Evolutionary conservation across 1,139 yeast genomes (phyloP).

Genomic region (Yamadazyma sp.): DNA sequence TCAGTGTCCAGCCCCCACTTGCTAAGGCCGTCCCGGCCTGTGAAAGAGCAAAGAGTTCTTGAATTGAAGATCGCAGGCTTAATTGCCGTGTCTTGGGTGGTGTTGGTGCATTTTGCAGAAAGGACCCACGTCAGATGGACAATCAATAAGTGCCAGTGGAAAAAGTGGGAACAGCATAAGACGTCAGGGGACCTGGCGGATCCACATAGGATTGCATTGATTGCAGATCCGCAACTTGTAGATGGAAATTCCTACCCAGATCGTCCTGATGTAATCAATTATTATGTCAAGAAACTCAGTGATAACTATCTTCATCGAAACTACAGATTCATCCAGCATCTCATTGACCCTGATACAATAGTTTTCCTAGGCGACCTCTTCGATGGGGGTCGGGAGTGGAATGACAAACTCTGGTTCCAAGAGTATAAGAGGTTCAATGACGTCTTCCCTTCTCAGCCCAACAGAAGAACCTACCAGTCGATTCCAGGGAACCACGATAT

Average conservation of each 20-base stretch:
- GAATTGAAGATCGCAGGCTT: slow-evolving; percentile 2
- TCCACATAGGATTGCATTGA: slow-evolving; percentile 65
- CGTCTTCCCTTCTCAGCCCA: slow-evolving; percentile 55
- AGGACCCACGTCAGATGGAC: slow-evolving; percentile 51
- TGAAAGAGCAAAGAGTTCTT: neutral
- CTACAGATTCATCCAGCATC: slow-evolving; percentile 59
- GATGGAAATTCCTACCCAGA: slow-evolving; percentile 74
- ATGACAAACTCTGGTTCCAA: slow-evolving; percentile 56
- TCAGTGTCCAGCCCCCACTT: neutral
- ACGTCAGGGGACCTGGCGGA: slow-evolving; percentile 14
- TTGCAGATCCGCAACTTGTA: slow-evolving; percentile 93
- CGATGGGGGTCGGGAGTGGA: slow-evolving; percentile 95
- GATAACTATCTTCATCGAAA: slow-evolving; percentile 83
- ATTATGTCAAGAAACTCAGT: slow-evolving; percentile 47
- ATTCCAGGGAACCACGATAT: slow-evolving; percentile 96
- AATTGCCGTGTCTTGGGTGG: slow-evolving; percentile 38
- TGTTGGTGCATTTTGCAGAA: slow-evolving; percentile 59
- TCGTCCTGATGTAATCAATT: slow-evolving; percentile 47
- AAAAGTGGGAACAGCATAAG: slow-evolving; percentile 59
- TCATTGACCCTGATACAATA: slow-evolving; percentile 71
- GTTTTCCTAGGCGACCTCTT: slow-evolving; percentile 87
- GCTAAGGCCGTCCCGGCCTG: neutral
- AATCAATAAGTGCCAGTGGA: slow-evolving; percentile 61
- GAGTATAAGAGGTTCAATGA: slow-evolving; percentile 68
- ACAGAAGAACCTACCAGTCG: slow-evolving; percentile 53